Evolutionary conservation across 805 yeast genomes (phyloP), one percentile per base, ranked within the genome.

Genomic region (Wickerhamiella cacticola): DNA sequence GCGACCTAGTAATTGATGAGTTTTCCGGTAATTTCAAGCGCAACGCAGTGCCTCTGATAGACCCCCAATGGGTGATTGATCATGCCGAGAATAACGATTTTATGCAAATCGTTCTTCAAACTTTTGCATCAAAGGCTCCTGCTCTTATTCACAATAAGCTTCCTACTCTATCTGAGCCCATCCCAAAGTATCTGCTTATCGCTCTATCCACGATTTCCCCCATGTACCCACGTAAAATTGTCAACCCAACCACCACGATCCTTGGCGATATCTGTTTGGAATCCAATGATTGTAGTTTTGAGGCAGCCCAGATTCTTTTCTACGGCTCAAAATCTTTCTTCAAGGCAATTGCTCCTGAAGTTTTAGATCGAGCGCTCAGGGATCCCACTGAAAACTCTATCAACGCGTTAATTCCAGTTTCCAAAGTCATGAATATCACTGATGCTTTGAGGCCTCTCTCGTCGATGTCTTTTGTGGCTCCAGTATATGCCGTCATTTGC

Each of bases 291-390:
- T 5, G 25, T 15, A 19, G 41, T 35, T 13, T 13, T 12, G 47
- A 34, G 18, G 47, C 47, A 9, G 41, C 47, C 2, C 26, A 44
- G 21, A 35, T 44, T 28, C 36, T 44, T 5, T 18, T n/a, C 7
- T 13, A 16, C 16, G 18, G 47, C 24, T 22, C 47, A 15, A 39
- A 18, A 5, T 13, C 33, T 2, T 16, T 35, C 23, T 44, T 44
- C 13, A 33, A 26, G 26, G 41, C 31, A 7, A 35, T 44, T 21
- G 41, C 41, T n/a, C 41, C 47, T 8, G 47, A 44, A 22, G n/a
- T 44, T 13, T 35, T 44, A n/a, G 47, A 44, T 2, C 24, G 19
- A 6, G 47, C 41, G 5, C 18, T 43, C 26, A 23, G 23, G 23
- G 39, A 24, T 15, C 31, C 42, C 29, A 19, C 19, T 13, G 29